Base-by-base conservation (phyloP, 169 alveolate genomes). In the Plasmodium yoelii region DNA sequence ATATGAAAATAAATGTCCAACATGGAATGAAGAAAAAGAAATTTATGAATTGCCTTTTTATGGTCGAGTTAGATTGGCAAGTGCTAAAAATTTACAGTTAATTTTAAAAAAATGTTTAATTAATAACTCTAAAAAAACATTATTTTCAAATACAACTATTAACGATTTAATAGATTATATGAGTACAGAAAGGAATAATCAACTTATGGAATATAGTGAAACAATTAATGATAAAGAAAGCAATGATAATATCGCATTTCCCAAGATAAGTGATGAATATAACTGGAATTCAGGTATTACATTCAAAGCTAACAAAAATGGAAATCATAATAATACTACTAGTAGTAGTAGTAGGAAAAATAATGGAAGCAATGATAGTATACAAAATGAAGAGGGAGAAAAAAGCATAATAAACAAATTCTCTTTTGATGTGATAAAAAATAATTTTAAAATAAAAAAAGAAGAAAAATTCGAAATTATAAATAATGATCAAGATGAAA, bases 21-120 rank as follows among this genome's bases (percentile, higher is more conserved):
- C 63, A 24, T 75, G 94, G 96, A 94, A 94, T 88, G 93, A 87
- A 68, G 84, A 77, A 44, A 70, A 87, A 70, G 93, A 92, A 55
- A 86, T 93, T 56, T 93, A 92, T 34, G 93, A 94, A 39, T 69
- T 94, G 55, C 94, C 94, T 19, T 91, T 92, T 87, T 88, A 87
- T 65, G 95, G 95, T 13, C 55, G 95, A 63, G 95, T 84, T 34
- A 90, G 88, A 55, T 46, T 91, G 60, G 94, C 94, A 13, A 80
- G 92, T 39, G 95, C 96, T 34, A 88, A 91, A 90, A 93, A 94
- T 88, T 63, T 91, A 44, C 95, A 94, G 87, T 88, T 93, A 63
- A 91, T 92, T 44, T 55, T 86, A 86, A 86, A 69, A 61, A 86
- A 86, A 70, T 86, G 91, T 86, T 57, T 86, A 46, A 5, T 86